Conservation (phyloP, 208 protist genomes). For the Phytomonas sp. region DNA sequence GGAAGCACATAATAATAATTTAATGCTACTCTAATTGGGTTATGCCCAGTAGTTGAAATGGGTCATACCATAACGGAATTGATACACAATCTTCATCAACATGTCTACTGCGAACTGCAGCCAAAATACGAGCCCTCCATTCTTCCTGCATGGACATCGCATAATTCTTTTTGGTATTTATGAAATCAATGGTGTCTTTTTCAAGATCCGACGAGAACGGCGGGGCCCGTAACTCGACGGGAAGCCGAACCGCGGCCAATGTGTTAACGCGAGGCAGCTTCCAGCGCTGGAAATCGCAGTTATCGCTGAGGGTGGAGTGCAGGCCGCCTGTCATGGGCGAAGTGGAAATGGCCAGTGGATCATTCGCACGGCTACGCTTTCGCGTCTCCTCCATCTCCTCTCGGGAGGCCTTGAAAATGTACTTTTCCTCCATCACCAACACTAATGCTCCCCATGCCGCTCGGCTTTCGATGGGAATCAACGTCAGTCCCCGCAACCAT, state of each 20-base stretch:
- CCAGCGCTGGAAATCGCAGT: conserved; percentile 39
- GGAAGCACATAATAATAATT: neutral
- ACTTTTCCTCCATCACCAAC: conserved; percentile 57
- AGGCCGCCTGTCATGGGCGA: conserved; percentile 11
- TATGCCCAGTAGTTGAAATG: conserved; percentile 54
- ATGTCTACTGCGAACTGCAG: conserved; percentile 10
- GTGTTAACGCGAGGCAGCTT: conserved; percentile 45
- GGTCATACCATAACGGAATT: conserved; percentile 74
- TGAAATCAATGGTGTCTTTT: conserved; percentile 38
- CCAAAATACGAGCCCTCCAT: conserved; percentile 30
- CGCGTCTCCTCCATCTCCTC: conserved; percentile 17
- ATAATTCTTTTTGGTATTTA: conserved; percentile 40
- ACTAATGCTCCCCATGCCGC: conserved; percentile 42
- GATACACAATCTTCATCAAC: conserved; percentile 10
- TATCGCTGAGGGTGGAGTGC: conserved; percentile 29
- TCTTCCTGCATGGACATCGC: conserved; percentile 31
- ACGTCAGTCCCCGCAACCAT: conserved; percentile 46
- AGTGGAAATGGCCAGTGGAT: neutral
- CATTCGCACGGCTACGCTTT: conserved; percentile 29
- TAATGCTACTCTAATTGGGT: conserved; percentile 12
- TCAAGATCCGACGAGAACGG: conserved; percentile 40
- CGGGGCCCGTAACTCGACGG: conserved; percentile 50
- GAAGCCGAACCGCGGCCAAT: conserved; percentile 39
- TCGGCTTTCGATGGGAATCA: conserved; percentile 40
- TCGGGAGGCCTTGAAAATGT: conserved; percentile 37